phyloP scores from a whole-genome alignment of 495 filamentous ascomycete species.

The Penicillium simplicissimum region DNA sequence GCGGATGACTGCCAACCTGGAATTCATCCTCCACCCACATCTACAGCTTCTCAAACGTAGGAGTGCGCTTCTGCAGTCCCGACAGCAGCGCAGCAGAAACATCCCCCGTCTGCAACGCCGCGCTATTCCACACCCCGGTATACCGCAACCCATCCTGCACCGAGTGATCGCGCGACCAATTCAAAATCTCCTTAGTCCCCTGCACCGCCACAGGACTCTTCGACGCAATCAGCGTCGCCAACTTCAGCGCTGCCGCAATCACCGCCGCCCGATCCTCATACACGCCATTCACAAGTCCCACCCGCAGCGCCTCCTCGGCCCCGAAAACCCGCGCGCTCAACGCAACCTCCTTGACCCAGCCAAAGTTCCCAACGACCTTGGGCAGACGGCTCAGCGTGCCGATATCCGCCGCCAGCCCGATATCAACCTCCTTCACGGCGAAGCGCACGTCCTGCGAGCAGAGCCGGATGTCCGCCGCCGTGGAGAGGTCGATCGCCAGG shows the following conservation, averaged over 20 bases:
- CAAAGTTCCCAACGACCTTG: conserved; percentile 71
- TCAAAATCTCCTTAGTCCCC: conserved; percentile 90
- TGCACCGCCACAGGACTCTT: conserved; percentile 94
- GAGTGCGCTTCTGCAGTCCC: conserved; percentile 75
- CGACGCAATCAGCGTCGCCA: conserved; percentile 65
- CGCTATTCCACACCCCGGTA: conserved; percentile 83
- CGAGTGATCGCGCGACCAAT: conserved; percentile 76
- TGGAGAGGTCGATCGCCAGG: conserved; percentile 80
- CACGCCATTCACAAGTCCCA: conserved; percentile 85
- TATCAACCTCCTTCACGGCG: conserved; percentile 92
- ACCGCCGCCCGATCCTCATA: conserved; percentile 63
- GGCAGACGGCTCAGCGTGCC: conserved; percentile 85
- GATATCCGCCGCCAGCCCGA: conserved; percentile 91
- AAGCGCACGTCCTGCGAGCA: conserved; percentile 64
- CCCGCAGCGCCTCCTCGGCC: conserved; percentile 74
- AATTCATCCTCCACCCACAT: background rate
- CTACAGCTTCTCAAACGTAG: conserved; percentile 85
- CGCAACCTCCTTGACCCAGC: conserved; percentile 92
- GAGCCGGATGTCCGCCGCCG: conserved; percentile 78
- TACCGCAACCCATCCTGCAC: conserved; percentile 81
- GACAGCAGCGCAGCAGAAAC: conserved; percentile 70
- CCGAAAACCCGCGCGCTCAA: conserved; percentile 76
- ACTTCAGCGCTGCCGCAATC: conserved; percentile 60
- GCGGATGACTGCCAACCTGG: background rate
- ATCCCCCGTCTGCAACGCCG: conserved; percentile 79